Evolutionary conservation across 345 rosid genomes (phyloP), one percentile per base, ranked within the genome.

Genomic region (Erucastrum elatum): DNA sequence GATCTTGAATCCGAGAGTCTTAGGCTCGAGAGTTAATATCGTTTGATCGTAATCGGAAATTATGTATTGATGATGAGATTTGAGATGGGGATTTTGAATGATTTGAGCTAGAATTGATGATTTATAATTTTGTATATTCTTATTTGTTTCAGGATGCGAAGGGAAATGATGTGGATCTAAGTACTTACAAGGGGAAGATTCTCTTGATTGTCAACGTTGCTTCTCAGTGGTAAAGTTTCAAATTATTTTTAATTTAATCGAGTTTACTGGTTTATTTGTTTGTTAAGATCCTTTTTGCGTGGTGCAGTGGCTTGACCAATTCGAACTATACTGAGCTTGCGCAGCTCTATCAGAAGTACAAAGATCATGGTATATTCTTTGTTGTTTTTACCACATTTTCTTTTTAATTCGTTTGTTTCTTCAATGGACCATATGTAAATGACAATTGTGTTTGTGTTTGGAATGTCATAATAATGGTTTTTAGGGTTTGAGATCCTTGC

Each of bases 121-220:
- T 21, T 21, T 21, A 21, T 21, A 21, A 21, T 21, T 21, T 21
- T 21, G 21, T 21, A 21, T 71, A 46, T 31, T 8, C 13, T 3
- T 26, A 16, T 1, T n/a, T 21, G 11, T 21, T 21, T 15, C 83
- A 95, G 98, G 99, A 95, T 82, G 89, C 91, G n/a, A 91, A 87
- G 80, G 91, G 89, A 9, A 91, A 86, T 31, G 90, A 95, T 74
- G 96, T 91, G 66, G 81, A 93, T 78, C 88, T 93, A 58, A 84
- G 85, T 79, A 86, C 70, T 26, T 95, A 89, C 77, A 93, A 91
- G 83, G 97, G 97, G 62, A 93, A 91, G 69, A 90, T 71, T 75
- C 89, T 91, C 27, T 81, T 95, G 84, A 89, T 95, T 65, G 96
- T 91, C 64, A 95, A 95, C 74, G 99, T 95, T 66, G 99, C 99